phyloP scores from a whole-genome alignment of 1,139 yeast genomes.

The Meyerozyma athensensis region DNA sequence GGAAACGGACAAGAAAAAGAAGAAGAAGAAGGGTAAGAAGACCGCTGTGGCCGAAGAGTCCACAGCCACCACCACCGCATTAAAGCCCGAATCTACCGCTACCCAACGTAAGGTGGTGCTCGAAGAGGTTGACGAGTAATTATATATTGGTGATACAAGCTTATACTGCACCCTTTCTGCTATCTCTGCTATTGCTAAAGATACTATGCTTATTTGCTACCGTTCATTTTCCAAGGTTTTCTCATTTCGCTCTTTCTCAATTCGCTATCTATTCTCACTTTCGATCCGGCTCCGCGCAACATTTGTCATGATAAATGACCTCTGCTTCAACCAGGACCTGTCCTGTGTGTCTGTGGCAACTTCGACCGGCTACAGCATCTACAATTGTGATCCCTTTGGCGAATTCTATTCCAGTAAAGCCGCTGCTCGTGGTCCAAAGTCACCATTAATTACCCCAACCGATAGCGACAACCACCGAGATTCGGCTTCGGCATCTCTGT shows the following conservation, averaged over 20 bases:
- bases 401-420: conserved; percentile 27
- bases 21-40: conserved; percentile 28
- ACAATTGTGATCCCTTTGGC: conserved; percentile 47
- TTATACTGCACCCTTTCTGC: too few species aligned
- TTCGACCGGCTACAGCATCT: conserved; percentile 30
- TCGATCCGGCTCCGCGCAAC: background rate
- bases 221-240: background rate
- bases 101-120: conserved; percentile 31
- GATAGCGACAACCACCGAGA: background rate
- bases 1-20: conserved; percentile 51
- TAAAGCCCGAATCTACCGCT: conserved; percentile 15
- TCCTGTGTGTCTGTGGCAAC: conserved; percentile 39
- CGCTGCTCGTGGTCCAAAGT: background rate
- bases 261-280: background rate
- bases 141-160: too few species aligned
- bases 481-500: background rate
- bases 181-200: too few species aligned
- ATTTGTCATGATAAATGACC: conserved; percentile 25
- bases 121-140: conserved; percentile 47
- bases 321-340: conserved; percentile 43
- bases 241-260: background rate
- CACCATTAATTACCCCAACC: background rate
- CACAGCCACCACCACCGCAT: conserved; percentile 12
- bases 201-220: too few species aligned
- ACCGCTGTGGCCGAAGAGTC: conserved; percentile 10